These are phyloP conservation scores for Hura crepitans DNA, from an alignment of 441 rosid genomes.

Conservation along the genomic window DNA sequence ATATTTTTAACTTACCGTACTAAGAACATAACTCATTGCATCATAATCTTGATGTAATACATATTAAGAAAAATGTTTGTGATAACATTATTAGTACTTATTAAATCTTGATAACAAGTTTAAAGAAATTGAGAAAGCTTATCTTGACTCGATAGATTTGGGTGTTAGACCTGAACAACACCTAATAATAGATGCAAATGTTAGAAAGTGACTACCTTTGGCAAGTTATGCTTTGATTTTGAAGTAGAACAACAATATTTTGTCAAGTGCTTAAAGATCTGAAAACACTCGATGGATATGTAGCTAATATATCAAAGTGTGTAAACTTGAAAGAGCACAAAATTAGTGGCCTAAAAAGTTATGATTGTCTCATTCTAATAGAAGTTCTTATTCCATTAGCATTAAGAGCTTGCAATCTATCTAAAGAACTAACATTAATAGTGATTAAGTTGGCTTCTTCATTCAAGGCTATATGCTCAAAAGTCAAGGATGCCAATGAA, in stretches of 20 bases:
- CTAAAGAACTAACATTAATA: neutral
- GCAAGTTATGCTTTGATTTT: neutral
- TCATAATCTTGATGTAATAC: too few species aligned
- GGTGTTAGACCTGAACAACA: neutral
- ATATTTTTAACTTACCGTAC: too few species aligned
- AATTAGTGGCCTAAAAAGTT: neutral
- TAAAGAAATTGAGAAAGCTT: neutral
- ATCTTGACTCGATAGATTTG: neutral
- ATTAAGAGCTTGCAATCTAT: neutral
- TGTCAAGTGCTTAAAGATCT: neutral
- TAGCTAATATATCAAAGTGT: too few species aligned
- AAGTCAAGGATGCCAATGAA: neutral
- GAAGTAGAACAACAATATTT: neutral
- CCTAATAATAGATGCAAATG: neutral
- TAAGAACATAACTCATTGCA: neutral
- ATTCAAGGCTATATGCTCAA: neutral
- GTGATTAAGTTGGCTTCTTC: neutral
- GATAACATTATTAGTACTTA: neutral
- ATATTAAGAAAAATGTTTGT: too few species aligned
- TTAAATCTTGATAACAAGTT: neutral
- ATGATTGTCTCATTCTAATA: conserved; percentile 4
- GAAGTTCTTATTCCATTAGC: neutral
- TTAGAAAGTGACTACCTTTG: neutral
- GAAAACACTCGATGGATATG: conserved; percentile 3
- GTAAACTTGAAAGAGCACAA: neutral